phyloP scores from a whole-genome alignment of 2,329 filamentous ascomycete species.

The Colletotrichum tofieldiae region DNA sequence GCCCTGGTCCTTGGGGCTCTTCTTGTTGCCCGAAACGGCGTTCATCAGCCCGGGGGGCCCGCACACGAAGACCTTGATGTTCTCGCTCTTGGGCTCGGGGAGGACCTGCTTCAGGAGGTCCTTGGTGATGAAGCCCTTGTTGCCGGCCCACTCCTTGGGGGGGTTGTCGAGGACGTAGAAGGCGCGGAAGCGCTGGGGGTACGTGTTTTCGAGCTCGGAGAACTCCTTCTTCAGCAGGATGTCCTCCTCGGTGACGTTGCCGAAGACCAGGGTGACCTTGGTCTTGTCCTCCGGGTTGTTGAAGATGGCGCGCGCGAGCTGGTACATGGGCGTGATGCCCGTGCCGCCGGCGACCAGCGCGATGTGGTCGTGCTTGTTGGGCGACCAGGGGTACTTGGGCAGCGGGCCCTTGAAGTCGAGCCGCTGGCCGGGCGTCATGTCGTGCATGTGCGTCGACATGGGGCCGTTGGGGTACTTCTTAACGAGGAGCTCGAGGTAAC shows the following conservation, averaged over 20 bases:
- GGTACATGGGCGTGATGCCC: constrained; percentile 98
- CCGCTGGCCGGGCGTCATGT: constrained; percentile 84
- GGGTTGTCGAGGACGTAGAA: constrained; percentile 95
- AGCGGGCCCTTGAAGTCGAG: constrained; percentile 96
- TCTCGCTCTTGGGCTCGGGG: constrained; percentile 90
- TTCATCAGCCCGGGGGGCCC: constrained; percentile 95
- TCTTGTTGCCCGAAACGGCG: constrained; percentile 90
- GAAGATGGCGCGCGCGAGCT: constrained; percentile 93
- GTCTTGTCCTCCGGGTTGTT: constrained; percentile 97
- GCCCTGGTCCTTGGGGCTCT: constrained; percentile 93
- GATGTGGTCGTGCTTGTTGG: constrained; percentile 95
- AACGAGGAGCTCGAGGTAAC: constrained; percentile 89
- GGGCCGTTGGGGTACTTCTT: constrained; percentile 93
- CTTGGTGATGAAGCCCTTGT: constrained; percentile 88
- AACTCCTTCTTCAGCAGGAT: constrained; percentile 92
- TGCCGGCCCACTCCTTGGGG: constrained; percentile 82
- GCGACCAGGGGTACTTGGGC: constrained; percentile 90
- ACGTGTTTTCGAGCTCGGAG: constrained; percentile 90
- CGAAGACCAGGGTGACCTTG: constrained; percentile 95
- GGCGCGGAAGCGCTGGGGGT: constrained; percentile 93
- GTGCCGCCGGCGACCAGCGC: constrained; percentile 93
- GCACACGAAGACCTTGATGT: constrained; percentile 97
- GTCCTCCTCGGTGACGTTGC: constrained; percentile 90
- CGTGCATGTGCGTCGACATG: constrained; percentile 93
- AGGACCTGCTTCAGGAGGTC: constrained; percentile 95